Evolutionary conservation across 2,329 filamentous ascomycete species (phyloP).

Genomic region (Aspergillaceae sp.): DNA sequence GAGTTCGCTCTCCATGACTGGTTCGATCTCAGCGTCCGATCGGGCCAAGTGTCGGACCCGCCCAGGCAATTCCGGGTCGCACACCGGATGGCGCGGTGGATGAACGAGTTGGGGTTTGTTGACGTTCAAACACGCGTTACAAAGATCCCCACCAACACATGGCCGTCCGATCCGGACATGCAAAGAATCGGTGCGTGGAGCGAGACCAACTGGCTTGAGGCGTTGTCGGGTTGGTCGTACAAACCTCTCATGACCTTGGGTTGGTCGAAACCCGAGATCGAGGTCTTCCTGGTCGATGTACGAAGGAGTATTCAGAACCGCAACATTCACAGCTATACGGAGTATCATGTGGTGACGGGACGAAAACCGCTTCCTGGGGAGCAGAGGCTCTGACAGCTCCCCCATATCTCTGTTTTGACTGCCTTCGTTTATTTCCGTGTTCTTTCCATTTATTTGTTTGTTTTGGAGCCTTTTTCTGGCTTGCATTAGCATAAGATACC

Average conservation of each 20-base stretch:
- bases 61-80: slow-evolving; percentile 44
- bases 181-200: slow-evolving; percentile 44
- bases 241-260: slow-evolving; percentile 35
- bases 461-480: slow-evolving; percentile 6
- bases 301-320: slow-evolving; percentile 34
- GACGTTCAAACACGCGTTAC: slow-evolving; percentile 46
- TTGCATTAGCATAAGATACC: slow-evolving; percentile 23
- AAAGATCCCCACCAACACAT: slow-evolving; percentile 47
- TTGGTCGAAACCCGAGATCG: slow-evolving; percentile 39
- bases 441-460: not conserved
- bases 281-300: slow-evolving; percentile 39
- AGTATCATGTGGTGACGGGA: slow-evolving; percentile 32
- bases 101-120: slow-evolving; percentile 50
- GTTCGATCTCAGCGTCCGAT: slow-evolving; percentile 34
- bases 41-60: slow-evolving; percentile 38
- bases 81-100: slow-evolving; percentile 45
- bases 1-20: slow-evolving; percentile 40
- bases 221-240: slow-evolving; percentile 36
- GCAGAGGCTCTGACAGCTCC: slow-evolving; percentile 5
- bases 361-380: slow-evolving; percentile 24
- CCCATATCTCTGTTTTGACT: not conserved
- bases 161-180: slow-evolving; percentile 41
- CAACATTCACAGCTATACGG: slow-evolving; percentile 34
- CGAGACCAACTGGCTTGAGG: slow-evolving; percentile 39
- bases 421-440: not conserved